Percentiles rank a stretch among this genome's conserved stretches.
These are phyloP conservation scores for Lactarius psammicola DNA, from an alignment of 768 basidiomycete genomes.

Conservation along the genomic window DNA sequence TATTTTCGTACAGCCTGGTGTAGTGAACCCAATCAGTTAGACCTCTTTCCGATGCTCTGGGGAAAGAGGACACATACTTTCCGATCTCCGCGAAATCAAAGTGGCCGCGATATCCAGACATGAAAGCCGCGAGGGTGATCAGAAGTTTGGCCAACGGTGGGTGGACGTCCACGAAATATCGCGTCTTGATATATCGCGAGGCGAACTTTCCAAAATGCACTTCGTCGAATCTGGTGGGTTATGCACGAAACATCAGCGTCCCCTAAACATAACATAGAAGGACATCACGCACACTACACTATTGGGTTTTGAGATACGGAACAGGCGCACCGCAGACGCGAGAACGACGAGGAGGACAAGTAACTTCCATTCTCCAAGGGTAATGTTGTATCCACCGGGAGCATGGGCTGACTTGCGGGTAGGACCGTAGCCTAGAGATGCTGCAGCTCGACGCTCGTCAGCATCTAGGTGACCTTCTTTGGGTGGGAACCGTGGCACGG, in stretches of 20 bases:
- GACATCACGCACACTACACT: constrained; percentile 80
- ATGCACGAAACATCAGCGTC: neutral
- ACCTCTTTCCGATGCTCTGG: neutral
- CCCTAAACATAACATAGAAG: constrained; percentile 9
- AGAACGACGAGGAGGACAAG: constrained; percentile 63
- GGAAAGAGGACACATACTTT: constrained; percentile 57
- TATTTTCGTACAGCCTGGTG: constrained; percentile 72
- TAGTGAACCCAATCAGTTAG: constrained; percentile 9
- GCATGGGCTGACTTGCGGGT: constrained; percentile 31
- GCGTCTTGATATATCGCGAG: constrained; percentile 86
- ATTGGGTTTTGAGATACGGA: constrained; percentile 77
- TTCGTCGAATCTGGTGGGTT: constrained; percentile 81
- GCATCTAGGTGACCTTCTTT: constrained; percentile 30
- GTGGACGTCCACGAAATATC: constrained; percentile 94
- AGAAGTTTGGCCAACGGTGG: constrained; percentile 95
- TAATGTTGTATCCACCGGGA: constrained; percentile 62
- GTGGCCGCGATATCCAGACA: constrained; percentile 86
- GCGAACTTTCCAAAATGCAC: constrained; percentile 99
- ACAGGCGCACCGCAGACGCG: constrained; percentile 80
- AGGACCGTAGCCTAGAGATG: constrained; percentile 28
- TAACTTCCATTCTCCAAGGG: constrained; percentile 74
- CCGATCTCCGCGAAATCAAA: constrained; percentile 99
- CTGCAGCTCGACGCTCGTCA: constrained; percentile 30
- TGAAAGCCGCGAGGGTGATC: constrained; percentile 85
- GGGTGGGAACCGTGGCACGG: constrained; percentile 25